These are phyloP conservation scores for Serendipita sp. DNA, from an alignment of 768 basidiomycete genomes.

Conservation along the genomic window DNA sequence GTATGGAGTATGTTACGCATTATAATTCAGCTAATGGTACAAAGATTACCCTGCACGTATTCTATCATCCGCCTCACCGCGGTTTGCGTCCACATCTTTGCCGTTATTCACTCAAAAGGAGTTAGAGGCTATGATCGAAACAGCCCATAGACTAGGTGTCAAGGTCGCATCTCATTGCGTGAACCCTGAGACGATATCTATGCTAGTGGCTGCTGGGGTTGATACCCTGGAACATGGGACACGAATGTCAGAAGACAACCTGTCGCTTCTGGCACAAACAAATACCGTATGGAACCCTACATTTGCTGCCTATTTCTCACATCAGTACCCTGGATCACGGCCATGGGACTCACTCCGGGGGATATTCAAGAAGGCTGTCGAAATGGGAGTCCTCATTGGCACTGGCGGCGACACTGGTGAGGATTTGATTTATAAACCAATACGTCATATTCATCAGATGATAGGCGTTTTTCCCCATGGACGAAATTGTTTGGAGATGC, in stretches of 20 bases:
- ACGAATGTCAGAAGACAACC: slow-evolving; percentile 13
- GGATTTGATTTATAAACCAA: not conserved
- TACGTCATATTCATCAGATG: not conserved
- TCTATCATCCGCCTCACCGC: slow-evolving; percentile 26
- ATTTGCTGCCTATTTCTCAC: slow-evolving; percentile 32
- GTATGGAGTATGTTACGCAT: slow-evolving; percentile 17
- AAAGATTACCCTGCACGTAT: slow-evolving; percentile 41
- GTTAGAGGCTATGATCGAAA: slow-evolving; percentile 31
- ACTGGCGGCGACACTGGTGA: slow-evolving; percentile 45
- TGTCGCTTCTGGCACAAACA: slow-evolving; percentile 7
- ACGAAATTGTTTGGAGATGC: slow-evolving; percentile 42
- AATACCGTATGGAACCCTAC: slow-evolving; percentile 42
- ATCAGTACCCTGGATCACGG: slow-evolving; percentile 5
- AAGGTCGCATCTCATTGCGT: slow-evolving; percentile 45
- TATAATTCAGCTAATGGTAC: not conserved
- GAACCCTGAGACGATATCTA: slow-evolving; percentile 22
- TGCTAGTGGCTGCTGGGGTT: slow-evolving; percentile 20
- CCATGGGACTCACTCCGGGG: not conserved
- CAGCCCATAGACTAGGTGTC: slow-evolving; percentile 35
- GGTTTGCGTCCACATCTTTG: slow-evolving; percentile 21
- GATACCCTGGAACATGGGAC: slow-evolving; percentile 46
- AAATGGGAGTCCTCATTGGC: slow-evolving; percentile 31
- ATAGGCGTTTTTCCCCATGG: slow-evolving; percentile 40
- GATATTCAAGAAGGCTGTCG: slow-evolving; percentile 31
- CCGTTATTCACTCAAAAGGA: slow-evolving; percentile 32